phyloP scores from a whole-genome alignment of 2,329 filamentous ascomycete genomes.

The Fusarium keratoplasticum region DNA sequence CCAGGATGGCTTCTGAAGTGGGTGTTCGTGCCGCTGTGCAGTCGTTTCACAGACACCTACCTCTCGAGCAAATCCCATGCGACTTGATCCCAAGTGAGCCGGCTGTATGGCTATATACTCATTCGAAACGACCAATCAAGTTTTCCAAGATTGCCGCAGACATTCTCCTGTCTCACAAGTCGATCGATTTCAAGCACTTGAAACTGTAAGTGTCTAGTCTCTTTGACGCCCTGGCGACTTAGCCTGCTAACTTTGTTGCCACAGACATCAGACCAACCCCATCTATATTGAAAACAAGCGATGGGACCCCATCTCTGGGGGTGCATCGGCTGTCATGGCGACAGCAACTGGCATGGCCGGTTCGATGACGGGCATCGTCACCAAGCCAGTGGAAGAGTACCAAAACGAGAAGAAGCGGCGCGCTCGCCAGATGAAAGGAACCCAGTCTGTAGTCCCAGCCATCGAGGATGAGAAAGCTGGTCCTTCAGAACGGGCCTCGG shows the following conservation, averaged over 20 bases:
- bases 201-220: accelerated
- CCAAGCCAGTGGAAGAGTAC: conserved; percentile 28
- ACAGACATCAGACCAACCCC: conserved; percentile 13
- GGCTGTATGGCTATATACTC: conserved; percentile 15
- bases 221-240: no score
- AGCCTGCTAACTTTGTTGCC: no score
- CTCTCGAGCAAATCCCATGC: conserved; percentile 28
- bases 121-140: neutral
- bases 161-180: conserved; percentile 5
- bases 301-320: conserved; percentile 36
- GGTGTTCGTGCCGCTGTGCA: conserved; percentile 30
- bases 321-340: neutral
- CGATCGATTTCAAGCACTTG: conserved; percentile 20
- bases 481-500: accelerated
- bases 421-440: neutral
- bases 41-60: conserved; percentile 36
- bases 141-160: conserved; percentile 28
- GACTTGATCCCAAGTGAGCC: conserved; percentile 6
- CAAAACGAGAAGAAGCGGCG: neutral
- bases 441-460: neutral
- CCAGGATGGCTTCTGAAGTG: conserved; percentile 7
- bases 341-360: conserved; percentile 11
- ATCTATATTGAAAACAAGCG: conserved; percentile 24
- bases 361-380: conserved; percentile 20
- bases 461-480: neutral